Evolutionary conservation across 495 filamentous ascomycete genomes (phyloP), one percentile per base, ranked within the genome.

Genomic region (Halenospora varia): DNA sequence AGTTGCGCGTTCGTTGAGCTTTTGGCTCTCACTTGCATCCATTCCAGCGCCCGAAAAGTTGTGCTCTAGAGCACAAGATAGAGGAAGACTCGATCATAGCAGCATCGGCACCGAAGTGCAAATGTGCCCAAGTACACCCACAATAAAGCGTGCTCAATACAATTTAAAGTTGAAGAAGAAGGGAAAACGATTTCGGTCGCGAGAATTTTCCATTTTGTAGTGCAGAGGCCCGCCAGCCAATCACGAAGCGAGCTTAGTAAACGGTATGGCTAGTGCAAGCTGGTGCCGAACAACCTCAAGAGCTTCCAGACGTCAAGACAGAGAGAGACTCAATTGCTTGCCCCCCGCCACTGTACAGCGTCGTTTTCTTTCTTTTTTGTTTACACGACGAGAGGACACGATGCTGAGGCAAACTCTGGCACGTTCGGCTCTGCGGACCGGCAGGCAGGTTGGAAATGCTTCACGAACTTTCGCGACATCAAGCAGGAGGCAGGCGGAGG

Each of bases 381-480:
- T 51, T 60, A 53, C 50, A 42, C 49, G 73, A 74, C 73, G 70
- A 77, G 73, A 72, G 75, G 75, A 69, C 81, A 91, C 74, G 70
- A 96, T 96, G 92, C 78, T 90, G 77, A 88, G 90, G 81, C 86
- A 88, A 77, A 85, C 89, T 79, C 75, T 96, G 73, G 80, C 86
- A 73, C 88, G 89, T 80, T 88, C 88, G 82, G 82, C 89, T 80
- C 85, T 83, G 80, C 88, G 89, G 81, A 84, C 85, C 66, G 77
- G 82, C 75, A 82, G 81, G 73, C 80, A 82, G 59, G 80, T 76
- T 73, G 75, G 76, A 75, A 79, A 79, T 75, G 77, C 77, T 71
- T 77, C 79, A 66, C 82, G 89, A 73, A 73, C 84, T 66, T 94
- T 96, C 81, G 81, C 84, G 69, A 84, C 87, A 61, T 88, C 88